phyloP scores from a whole-genome alignment of 805 yeast genomes.

The Hanseniaspora valbyensis region DNA sequence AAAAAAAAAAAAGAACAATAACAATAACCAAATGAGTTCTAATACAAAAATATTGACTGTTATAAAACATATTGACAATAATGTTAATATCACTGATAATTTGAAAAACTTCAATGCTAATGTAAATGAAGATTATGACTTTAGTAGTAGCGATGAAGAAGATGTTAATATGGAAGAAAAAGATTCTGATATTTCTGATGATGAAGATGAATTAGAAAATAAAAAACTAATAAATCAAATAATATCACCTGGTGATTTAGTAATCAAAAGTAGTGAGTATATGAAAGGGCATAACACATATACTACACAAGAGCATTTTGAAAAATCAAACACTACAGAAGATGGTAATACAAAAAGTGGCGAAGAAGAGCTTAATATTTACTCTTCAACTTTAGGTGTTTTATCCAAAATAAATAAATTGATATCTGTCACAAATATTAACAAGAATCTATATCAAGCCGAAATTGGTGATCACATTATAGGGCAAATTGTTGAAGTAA shows the following conservation, averaged over 20 bases:
- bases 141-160: constrained; percentile 24
- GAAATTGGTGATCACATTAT: constrained; percentile 94
- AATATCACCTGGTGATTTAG: constrained; percentile 91
- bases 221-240: constrained; percentile 28
- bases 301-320: constrained; percentile 37
- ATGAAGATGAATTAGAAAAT: constrained; percentile 24
- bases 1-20: not conserved
- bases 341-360: not conserved
- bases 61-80: not conserved
- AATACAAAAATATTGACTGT: constrained; percentile 6
- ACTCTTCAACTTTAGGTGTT: constrained; percentile 86
- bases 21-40: not conserved
- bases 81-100: not conserved
- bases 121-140: constrained; percentile 18
- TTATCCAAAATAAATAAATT: constrained; percentile 77
- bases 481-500: constrained; percentile 90
- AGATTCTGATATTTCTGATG: constrained; percentile 25
- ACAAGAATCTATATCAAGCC: constrained; percentile 71
- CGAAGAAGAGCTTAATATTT: constrained; percentile 43
- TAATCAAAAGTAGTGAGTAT: constrained; percentile 94
- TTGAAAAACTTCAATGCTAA: constrained; percentile 9
- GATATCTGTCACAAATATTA: constrained; percentile 71
- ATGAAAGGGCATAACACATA: constrained; percentile 99
- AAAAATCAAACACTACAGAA: not conserved
- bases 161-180: constrained; percentile 36